These are phyloP conservation scores for Neofusicoccum kwambonambiense DNA, from an alignment of 2,329 filamentous ascomycete species.

Conservation along the genomic window DNA sequence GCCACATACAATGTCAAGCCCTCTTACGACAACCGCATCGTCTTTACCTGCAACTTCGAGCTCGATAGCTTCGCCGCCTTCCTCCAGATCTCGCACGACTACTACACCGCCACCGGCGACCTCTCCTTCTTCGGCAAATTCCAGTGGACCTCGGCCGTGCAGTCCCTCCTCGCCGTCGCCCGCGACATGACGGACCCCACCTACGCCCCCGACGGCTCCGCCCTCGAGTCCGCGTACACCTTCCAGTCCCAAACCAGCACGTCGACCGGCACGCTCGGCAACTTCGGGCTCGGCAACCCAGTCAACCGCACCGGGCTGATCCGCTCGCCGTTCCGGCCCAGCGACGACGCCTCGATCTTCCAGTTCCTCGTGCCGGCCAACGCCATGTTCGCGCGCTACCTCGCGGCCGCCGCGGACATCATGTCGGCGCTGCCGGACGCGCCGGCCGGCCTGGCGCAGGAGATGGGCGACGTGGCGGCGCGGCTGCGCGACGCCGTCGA, in stretches of 20 bases:
- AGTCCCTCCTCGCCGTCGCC: conserved; percentile 46
- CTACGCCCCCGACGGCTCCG: conserved; percentile 46
- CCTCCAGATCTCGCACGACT: conserved; percentile 49
- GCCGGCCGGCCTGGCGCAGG: conserved; percentile 49
- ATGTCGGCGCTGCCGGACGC: conserved; percentile 51
- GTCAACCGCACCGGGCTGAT: conserved; percentile 50
- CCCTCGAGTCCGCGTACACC: conserved; percentile 44
- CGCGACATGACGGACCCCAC: conserved; percentile 49
- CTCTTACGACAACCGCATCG: conserved; percentile 41
- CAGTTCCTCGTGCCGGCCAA: conserved; percentile 52
- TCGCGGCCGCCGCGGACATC: conserved; percentile 54
- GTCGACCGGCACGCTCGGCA: conserved; percentile 51
- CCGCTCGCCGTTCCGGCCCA: conserved; percentile 50
- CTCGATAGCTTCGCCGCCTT: conserved; percentile 54
- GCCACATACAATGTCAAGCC: conserved; percentile 47
- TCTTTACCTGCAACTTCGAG: conserved; percentile 57
- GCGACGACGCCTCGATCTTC: conserved; percentile 51
- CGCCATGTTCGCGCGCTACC: conserved; percentile 72
- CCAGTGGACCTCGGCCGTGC: conserved; percentile 47
- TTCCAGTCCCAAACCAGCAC: conserved; percentile 45
- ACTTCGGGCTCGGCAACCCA: conserved; percentile 53
- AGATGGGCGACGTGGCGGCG: conserved; percentile 58
- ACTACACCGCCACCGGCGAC: conserved; percentile 50
- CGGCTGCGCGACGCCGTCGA: conserved; percentile 46
- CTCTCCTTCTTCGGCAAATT: conserved; percentile 48